phyloP scores from a whole-genome alignment of 352 stramenopile species.

The Albugo candida region DNA sequence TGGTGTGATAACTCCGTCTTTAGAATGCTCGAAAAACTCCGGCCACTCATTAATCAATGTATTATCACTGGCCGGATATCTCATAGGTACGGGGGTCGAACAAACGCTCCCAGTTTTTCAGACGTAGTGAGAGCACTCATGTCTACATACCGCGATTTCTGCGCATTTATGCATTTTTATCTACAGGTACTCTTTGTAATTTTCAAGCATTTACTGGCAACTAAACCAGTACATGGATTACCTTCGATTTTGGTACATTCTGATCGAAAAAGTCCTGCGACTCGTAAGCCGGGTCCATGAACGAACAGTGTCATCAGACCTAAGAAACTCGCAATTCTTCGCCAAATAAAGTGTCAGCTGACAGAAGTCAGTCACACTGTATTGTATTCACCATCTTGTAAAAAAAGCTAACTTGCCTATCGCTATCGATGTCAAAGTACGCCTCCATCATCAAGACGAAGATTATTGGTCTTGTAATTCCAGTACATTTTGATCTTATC shows the following conservation, averaged over 20 bases:
- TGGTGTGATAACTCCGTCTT: no score
- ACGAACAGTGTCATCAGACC: slow-evolving; percentile 6
- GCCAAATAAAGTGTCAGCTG: slow-evolving; percentile 5
- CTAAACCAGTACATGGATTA: slow-evolving; percentile 8
- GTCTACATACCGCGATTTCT: no score
- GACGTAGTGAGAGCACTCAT: no score
- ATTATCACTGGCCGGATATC: no score
- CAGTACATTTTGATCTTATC: no score
- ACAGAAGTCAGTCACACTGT: slow-evolving; percentile 2
- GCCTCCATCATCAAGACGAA: slow-evolving; percentile 4
- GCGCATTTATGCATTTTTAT: no score
- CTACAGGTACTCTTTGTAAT: no score
- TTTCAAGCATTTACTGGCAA: background rate
- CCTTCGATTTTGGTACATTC: slow-evolving; percentile 2
- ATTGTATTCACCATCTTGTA: background rate
- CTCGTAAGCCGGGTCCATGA: slow-evolving; percentile 6
- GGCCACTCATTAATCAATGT: no score
- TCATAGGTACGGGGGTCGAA: no score
- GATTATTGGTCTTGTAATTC: no score
- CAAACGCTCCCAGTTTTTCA: no score
- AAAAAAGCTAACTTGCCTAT: slow-evolving; percentile 1
- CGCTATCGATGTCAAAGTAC: slow-evolving; percentile 1
- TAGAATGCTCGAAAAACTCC: no score
- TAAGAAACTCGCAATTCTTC: slow-evolving; percentile 5
- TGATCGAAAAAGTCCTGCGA: slow-evolving; percentile 2